Evolutionary conservation across 192 early-diverging fungal genomes (phyloP), one percentile per base, ranked within the genome.

Genomic region (Lobulomyces angularis): DNA sequence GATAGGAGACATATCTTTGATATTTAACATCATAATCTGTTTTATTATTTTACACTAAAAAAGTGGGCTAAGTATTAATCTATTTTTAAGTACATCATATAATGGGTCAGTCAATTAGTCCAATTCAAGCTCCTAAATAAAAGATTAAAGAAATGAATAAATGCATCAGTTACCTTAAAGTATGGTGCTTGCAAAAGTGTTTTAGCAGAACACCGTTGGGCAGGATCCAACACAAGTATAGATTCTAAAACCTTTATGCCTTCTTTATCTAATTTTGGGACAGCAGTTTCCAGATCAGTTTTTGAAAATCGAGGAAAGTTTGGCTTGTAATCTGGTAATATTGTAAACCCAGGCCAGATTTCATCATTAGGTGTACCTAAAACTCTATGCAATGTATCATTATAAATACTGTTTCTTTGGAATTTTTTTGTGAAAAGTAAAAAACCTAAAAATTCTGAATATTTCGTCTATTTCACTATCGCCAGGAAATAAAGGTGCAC

Each of bases 401-500:
- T 18, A 29, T 11, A 17, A 12, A 14, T 7, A 24, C 11, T 9
- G 29, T 37, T 8, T 25, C 16, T n/a, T 49, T 19, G n/a, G 12
- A 2, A 53, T 3, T 8, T 38, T 22, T 19, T 18, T 40, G n/a
- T 27, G 22, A 37, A 22, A 4, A 48, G 14, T 17, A 8, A 24
- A 22, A 14, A 41, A 62, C 62, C 71, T 59, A 69, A 93, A 93
- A 52, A 93, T 93, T 37, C 78, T 74, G 68, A 88, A 90, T n/a
- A 93, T 60, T 53, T 93, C 79, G 63, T 90, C 88, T 46, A 90
- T 89, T 43, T 93, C 88, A 26, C 85, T 88, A 48, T 83, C 79
- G 14, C 82, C 89, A 24, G 91, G 86, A 43, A 97, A 96, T 29
- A 96, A 55, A 1, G 95, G 84, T 12, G 56, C 57, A 27, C 80